Base-by-base conservation (phyloP, 2,329 filamentous ascomycete genomes). In the Talaromyces islandicus region DNA sequence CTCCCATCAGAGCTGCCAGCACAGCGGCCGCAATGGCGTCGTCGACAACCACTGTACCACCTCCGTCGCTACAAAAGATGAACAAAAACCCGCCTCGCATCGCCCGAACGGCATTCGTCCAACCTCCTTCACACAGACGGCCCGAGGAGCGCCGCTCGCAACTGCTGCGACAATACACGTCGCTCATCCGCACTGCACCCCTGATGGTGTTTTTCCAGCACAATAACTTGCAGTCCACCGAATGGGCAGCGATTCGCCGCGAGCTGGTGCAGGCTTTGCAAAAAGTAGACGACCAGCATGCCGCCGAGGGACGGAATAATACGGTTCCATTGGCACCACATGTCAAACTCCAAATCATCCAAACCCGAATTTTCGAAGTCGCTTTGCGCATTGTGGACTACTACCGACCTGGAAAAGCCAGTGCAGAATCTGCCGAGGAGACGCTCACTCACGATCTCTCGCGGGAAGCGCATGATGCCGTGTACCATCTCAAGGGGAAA, bases 131-230 rank as follows among this genome's bases (percentile, higher is more conserved):
- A 58, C 89, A 95, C 73, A 90, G 93, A 72, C 89, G 88, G 21
- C 85, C 92, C 53, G 89, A 96, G 72, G 88, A 88, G 69, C 89
- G 93, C 73, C 96, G 97, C 78, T 88, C 92, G 17, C 94, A 99
- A 77, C 83, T 97, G 21, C 85, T 89, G 66, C 87, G 92, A 60
- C 86, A 89, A 68, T 97, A 97, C 77, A 91, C 92, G 56, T 94
- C 92, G 53, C 81, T 96, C 63, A 85, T 97, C 61, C 90, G 90
- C 62, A 91, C 91, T 24, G 88, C 90, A 11, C 92, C 92, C 46
- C 77, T 97, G 63, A 88, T 96, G 66, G 83, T 97, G 61, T 83
- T 97, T 69, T 95, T 97, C 81, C 88, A 90, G 72, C 88, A 90
- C 79, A 89, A 88, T 77, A 90, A 90, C 69, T 78, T 91, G 61